Evolutionary conservation across 495 filamentous ascomycete genomes (phyloP), one percentile per base, ranked within the genome.

Genomic region (Bacidia gigantensis): DNA sequence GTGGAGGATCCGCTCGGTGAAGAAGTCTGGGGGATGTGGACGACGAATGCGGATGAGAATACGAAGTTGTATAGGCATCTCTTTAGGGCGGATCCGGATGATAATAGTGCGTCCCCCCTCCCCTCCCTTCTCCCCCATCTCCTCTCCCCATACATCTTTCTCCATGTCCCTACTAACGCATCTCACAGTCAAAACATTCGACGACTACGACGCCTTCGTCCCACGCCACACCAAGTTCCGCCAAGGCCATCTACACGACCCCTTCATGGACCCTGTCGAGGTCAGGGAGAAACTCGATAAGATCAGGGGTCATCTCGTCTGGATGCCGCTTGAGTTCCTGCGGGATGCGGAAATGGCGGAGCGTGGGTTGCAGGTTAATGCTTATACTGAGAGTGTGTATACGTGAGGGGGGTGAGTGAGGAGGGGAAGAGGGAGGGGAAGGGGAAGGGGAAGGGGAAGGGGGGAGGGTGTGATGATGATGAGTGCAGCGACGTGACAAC

Each of bases 31-130:
- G 70, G 86, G 2, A 76, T 76, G 65, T 96, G 92, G 92, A 90
- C 81, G 0, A 63, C 66, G 12, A 75, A 75, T 47, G 89, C 92
- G 22, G 83, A 76, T 7, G 79, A 67, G 40, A 96, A 96, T 60
- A 95, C 89, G 0, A 68, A 83, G 44, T 71, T 87, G n/a, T 96
- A 89, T 68, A 70, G 89, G 18, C 75, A 88, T 58, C 69, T 98
- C 18, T 98, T 98, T 72, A 86, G 89, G 49, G 84, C 86, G 0
- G 92, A 98, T 57, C 92, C 92, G 0, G 90, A 98, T 66, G 81
- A 96, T 55, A 70, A 82, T 56, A 86, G n/a, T n/a, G n/a, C n/a
- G n/a, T n/a, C 11, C 21, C 26, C 23, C 25, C 12, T 12, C 26
- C 7, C 3, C 1, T 14, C 18, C n/a, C 3, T 2, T 26, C 23